phyloP scores from a whole-genome alignment of 106 monocot genomes.

The Phalaenopsis equestris region DNA sequence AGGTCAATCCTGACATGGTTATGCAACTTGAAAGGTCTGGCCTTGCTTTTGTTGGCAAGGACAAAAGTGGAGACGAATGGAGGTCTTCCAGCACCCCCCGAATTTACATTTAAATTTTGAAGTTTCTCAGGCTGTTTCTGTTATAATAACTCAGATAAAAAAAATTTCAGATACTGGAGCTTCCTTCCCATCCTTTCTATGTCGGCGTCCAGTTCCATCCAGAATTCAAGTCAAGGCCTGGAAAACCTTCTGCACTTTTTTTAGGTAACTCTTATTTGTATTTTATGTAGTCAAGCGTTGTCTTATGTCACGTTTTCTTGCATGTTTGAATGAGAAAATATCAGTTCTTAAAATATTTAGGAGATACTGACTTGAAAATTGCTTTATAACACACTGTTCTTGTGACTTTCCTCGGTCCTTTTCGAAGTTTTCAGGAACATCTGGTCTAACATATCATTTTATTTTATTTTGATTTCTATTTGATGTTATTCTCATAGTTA shows the following conservation, averaged over 20 bases:
- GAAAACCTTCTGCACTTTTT: constrained; percentile 68
- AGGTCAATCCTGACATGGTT: constrained; percentile 95
- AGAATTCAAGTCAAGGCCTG: constrained; percentile 89
- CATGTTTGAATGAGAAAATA: not conserved
- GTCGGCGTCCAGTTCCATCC: constrained; percentile 86
- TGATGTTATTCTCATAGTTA: too few species aligned
- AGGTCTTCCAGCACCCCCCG: constrained; percentile 22
- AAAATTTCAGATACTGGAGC: constrained; percentile 51
- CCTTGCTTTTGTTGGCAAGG: constrained; percentile 78
- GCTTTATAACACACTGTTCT: too few species aligned
- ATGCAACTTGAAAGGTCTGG: constrained; percentile 57
- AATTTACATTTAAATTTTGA: not conserved
- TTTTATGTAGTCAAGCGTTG: too few species aligned
- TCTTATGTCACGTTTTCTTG: not conserved
- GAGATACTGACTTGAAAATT: not conserved
- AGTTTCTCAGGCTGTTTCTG: not conserved
- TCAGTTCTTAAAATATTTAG: not conserved
- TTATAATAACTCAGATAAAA: not conserved
- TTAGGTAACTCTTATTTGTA: constrained; percentile 28
- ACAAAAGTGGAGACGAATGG: constrained; percentile 76
- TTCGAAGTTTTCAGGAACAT: too few species aligned
- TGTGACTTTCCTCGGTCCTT: too few species aligned
- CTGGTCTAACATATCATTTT: too few species aligned
- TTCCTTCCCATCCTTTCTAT: constrained; percentile 65
- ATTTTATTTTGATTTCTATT: too few species aligned